phyloP scores from a whole-genome alignment of 176 grass and related monocot species.

The Juncus inflexus region DNA sequence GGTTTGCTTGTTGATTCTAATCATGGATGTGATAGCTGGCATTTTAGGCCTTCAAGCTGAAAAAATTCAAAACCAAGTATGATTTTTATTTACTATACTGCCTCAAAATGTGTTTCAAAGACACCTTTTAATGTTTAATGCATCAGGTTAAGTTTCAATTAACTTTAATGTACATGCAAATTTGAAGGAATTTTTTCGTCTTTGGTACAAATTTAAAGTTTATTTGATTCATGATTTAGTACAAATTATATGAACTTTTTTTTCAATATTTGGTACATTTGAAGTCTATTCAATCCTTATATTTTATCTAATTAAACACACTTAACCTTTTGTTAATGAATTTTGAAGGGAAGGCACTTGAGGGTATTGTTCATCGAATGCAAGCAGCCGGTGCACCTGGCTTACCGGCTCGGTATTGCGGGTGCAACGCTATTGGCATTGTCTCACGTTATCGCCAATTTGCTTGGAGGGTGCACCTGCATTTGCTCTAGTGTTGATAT shows the following conservation, averaged over 20 bases:
- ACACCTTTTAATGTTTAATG: no score
- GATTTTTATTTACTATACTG: background rate
- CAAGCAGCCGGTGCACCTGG: conserved; percentile 64
- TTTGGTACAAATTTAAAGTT: no score
- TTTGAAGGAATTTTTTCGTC: no score
- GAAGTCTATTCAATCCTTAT: conserved; percentile 53
- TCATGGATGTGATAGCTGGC: conserved; percentile 62
- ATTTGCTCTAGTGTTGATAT: conserved; percentile 43
- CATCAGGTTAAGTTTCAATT: no score
- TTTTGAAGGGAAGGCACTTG: conserved; percentile 47
- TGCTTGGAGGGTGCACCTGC: conserved; percentile 63
- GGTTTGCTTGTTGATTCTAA: conserved; percentile 64
- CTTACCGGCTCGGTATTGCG: conserved; percentile 71
- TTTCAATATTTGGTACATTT: conserved; percentile 43
- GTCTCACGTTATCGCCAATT: conserved; percentile 62
- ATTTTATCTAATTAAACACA: conserved; percentile 54
- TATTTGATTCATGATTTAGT: no score
- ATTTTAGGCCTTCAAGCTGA: conserved; percentile 71
- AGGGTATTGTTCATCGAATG: conserved; percentile 66
- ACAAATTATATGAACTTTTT: conserved; percentile 46
- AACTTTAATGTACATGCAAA: no score
- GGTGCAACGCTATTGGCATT: conserved; percentile 58
- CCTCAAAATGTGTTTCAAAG: background rate
- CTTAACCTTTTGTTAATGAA: conserved; percentile 18
- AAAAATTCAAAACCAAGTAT: conserved; percentile 68